A percentile compares a stretch with the other conserved stretches of the same genome.
phyloP scores from a whole-genome alignment of 2,329 filamentous ascomycete genomes.

The Fonsecaea pugnacius region DNA sequence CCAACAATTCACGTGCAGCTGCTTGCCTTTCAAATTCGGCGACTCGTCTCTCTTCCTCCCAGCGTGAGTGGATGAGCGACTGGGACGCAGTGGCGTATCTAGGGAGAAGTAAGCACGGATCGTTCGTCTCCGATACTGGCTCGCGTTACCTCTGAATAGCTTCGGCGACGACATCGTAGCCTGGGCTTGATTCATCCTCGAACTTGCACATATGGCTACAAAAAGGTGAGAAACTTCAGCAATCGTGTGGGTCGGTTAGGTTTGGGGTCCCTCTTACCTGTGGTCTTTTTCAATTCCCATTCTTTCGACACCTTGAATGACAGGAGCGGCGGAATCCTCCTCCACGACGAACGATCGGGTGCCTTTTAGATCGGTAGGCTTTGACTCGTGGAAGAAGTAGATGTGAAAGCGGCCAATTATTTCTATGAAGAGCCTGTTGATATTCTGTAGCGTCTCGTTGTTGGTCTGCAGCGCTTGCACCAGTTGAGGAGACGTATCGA shows the following conservation, averaged over 20 bases:
- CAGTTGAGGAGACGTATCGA: constrained; percentile 70
- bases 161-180: constrained; percentile 62
- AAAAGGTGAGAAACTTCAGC: background rate
- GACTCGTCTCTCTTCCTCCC: constrained; percentile 61
- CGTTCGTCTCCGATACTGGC: background rate
- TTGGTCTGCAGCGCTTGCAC: constrained; percentile 73
- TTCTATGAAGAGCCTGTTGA: constrained; percentile 73
- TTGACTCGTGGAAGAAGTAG: constrained; percentile 76
- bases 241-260: background rate
- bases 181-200: constrained; percentile 65
- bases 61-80: constrained; percentile 59
- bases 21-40: constrained; percentile 45
- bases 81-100: constrained; percentile 59
- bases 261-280: constrained; percentile 21
- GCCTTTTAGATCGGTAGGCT: constrained; percentile 70
- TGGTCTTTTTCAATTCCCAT: constrained; percentile 78
- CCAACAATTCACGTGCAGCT: constrained; percentile 46
- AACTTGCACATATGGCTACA: constrained; percentile 73
- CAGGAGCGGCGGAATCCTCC: constrained; percentile 69
- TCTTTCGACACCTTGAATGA: constrained; percentile 70
- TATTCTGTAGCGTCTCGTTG: constrained; percentile 74
- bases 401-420: constrained; percentile 72
- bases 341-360: constrained; percentile 70
- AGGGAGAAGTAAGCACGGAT: constrained; percentile 30
- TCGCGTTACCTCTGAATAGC: constrained; percentile 42